Evolutionary conservation across 78 protist genomes (phyloP).

Genomic region (Chrysochromulina parva): DNA sequence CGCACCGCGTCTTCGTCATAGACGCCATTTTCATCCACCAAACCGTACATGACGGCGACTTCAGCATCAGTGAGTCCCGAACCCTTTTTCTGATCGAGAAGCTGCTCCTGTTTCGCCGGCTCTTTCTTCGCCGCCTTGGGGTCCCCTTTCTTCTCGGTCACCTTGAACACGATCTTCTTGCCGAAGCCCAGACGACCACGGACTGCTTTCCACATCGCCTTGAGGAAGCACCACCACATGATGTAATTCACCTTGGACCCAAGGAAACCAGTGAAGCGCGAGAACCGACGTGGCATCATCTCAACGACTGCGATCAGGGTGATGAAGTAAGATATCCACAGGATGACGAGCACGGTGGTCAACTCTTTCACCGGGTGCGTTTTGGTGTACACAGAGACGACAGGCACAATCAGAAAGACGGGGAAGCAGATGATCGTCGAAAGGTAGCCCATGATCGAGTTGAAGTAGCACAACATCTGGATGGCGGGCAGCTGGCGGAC

Average conservation of each 20-base stretch:
- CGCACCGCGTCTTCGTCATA: not conserved
- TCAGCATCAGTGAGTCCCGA: not conserved
- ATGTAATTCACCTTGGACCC: conserved; percentile 12
- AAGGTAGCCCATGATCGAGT: conserved; percentile 15
- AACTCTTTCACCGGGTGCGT: not conserved
- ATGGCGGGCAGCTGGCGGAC: conserved; percentile 5
- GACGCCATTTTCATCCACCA: not conserved
- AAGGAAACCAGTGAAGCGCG: not conserved
- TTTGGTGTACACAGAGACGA: not conserved
- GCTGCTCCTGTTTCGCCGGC: too few species aligned
- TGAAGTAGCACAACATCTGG: conserved; percentile 1
- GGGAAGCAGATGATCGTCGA: conserved; percentile 15
- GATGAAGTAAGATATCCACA: not conserved
- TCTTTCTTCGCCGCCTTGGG: not conserved
- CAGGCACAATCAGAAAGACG: not conserved
- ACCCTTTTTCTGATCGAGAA: too few species aligned
- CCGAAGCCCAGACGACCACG: not conserved
- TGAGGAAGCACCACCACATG: conserved; percentile 25
- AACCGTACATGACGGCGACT: not conserved
- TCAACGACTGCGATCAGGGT: not conserved
- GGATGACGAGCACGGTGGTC: not conserved
- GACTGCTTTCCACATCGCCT: conserved; percentile 1
- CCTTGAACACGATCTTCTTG: not conserved
- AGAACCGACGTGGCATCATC: not conserved
- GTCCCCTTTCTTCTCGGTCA: conserved; percentile 2